Base-by-base conservation (phyloP, 192 early-diverging fungal species). In the Entophlyctis helioformis region DNA sequence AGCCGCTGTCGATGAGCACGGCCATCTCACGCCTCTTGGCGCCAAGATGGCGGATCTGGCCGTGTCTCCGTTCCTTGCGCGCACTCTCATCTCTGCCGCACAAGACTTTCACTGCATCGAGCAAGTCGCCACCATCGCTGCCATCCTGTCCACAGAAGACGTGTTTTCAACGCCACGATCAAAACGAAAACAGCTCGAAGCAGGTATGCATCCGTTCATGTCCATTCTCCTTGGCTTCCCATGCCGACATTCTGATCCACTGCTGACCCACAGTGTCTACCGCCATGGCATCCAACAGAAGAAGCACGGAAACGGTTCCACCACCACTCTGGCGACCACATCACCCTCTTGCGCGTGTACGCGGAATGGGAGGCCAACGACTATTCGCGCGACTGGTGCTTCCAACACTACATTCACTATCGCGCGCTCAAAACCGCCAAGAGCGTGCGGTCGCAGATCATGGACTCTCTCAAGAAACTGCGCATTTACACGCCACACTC, bases 131-230 rank as follows among this genome's bases (percentile, higher is more conserved):
- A 76, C 60, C 5, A 67, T 78, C 19, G 59, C 50, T 0, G 54
- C 77, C 0, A 62, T 75, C 50, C 62, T 80, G 8, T 66, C 62
- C 8, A 51, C 56, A 16, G 72, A 80, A 55, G 68, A 74, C 23
- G 34, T 67, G 2, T 68, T 45, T 20, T 15, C 67, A 18, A 35
- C 53, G 29, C 60, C 69, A 31, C 48, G 71, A 19, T 2, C 28
- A 15, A 48, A 58, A 21, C 36, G 65, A 42, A 42, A 61, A 49
- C 41, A 54, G 44, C 45, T n/a, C 10, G 44, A 32, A 18, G 70
- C n/a, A n/a, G n/a, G n/a, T n/a, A n/a, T n/a, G n/a, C n/a, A n/a
- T n/a, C n/a, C n/a, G n/a, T n/a, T n/a, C n/a, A n/a, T n/a, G n/a
- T n/a, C n/a, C n/a, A n/a, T n/a, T n/a, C n/a, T n/a, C n/a, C n/a